Evolutionary conservation across 768 basidiomycete species (phyloP).

Genomic region (Serendipita sp.): DNA sequence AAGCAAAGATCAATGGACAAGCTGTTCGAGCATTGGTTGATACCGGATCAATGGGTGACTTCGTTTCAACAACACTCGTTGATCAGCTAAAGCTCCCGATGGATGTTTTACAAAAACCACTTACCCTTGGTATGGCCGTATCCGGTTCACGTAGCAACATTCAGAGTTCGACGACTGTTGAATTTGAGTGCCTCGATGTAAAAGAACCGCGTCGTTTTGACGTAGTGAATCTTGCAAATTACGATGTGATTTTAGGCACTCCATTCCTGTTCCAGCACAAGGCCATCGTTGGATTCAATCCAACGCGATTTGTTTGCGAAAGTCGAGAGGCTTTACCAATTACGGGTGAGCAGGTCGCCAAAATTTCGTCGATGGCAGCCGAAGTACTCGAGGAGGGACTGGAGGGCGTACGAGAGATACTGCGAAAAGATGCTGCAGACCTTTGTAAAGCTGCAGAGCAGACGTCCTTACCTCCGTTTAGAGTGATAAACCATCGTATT

Average conservation of each 20-base stretch:
- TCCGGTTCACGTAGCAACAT: conserved; percentile 7
- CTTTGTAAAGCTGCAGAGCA: conserved; percentile 5
- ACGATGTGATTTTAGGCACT: conserved; percentile 1
- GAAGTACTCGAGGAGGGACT: conserved; percentile 3
- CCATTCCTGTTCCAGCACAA: conserved; percentile 1
- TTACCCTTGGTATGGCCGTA: conserved; percentile 9
- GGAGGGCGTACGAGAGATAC: background rate
- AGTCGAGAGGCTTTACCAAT: background rate
- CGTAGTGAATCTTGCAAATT: background rate
- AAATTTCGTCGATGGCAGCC: conserved; percentile 5
- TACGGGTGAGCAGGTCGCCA: background rate
- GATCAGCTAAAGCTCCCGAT: conserved; percentile 6
- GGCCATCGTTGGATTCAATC: background rate
- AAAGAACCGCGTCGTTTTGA: background rate
- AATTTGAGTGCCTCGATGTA: conserved; percentile 7
- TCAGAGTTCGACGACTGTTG: background rate
- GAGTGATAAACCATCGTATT: conserved; percentile 7
- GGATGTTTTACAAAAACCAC: conserved; percentile 4
- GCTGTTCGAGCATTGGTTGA: background rate
- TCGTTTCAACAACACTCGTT: conserved; percentile 3
- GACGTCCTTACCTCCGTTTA: conserved; percentile 7
- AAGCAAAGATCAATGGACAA: conserved; percentile 5
- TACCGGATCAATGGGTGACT: background rate
- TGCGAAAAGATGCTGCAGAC: conserved; percentile 8
- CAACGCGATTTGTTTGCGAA: background rate